Percentiles rank a stretch among this genome's conserved stretches.
Conservation (phyloP, 768 basidiomycete species). For the Mycena latifolia region DNA sequence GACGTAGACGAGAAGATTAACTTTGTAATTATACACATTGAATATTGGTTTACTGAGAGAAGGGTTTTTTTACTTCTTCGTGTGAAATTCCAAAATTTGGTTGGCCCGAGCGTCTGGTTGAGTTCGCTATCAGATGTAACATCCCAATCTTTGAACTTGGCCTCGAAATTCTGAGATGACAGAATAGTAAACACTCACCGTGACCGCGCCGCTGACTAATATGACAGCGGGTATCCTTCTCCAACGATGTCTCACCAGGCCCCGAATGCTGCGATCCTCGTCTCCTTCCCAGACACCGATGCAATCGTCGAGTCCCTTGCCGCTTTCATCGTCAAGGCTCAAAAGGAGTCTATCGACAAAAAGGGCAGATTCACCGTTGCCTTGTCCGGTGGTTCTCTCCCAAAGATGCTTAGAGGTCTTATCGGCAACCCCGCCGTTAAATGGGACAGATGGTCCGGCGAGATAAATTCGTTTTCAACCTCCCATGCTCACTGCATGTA, state of each 20-base stretch:
- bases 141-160: too few species aligned
- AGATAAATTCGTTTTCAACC: neutral
- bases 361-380: slow-evolving; percentile 94
- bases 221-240: neutral
- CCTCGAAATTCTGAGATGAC: too few species aligned
- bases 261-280: slow-evolving; percentile 77
- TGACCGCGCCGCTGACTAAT: neutral
- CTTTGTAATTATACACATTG: too few species aligned
- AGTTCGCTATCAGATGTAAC: too few species aligned
- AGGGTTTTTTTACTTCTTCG: too few species aligned
- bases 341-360: slow-evolving; percentile 90
- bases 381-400: slow-evolving; percentile 93
- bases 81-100: too few species aligned
- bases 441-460: slow-evolving; percentile 94
- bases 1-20: slow-evolving; percentile 10
- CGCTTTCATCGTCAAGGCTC: slow-evolving; percentile 85
- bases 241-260: slow-evolving; percentile 54
- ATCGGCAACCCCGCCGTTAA: slow-evolving; percentile 73
- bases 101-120: too few species aligned
- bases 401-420: slow-evolving; percentile 82
- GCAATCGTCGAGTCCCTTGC: slow-evolving; percentile 78
- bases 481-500: neutral
- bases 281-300: slow-evolving; percentile 71
- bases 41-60: too few species aligned
- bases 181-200: too few species aligned